These are phyloP conservation scores for Sarocladium oryzae DNA, from an alignment of 2,329 filamentous ascomycete species.

Conservation along the genomic window DNA sequence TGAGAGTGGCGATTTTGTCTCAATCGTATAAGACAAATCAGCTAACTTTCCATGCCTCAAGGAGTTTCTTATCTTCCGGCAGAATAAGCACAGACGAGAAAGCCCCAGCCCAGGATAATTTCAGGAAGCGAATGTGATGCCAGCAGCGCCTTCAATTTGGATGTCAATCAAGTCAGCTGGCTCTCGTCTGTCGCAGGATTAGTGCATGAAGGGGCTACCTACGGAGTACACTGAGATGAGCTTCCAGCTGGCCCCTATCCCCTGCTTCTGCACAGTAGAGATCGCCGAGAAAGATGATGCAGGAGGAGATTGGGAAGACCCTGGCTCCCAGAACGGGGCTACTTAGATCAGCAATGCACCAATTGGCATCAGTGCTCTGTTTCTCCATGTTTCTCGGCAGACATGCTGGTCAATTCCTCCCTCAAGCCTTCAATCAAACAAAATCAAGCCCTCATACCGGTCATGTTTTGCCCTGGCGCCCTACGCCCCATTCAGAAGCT, in stretches of 20 bases:
- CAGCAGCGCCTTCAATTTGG: background rate
- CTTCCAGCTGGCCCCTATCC: background rate
- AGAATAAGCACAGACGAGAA: no score
- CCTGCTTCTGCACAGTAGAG: background rate
- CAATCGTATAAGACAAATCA: background rate
- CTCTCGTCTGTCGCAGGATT: background rate
- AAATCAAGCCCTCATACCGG: background rate
- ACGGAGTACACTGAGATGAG: background rate
- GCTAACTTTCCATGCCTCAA: background rate
- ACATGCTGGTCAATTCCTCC: conserved; percentile 7
- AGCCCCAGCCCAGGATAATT: no score
- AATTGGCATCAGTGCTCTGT: conserved; percentile 3
- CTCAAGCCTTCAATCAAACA: background rate
- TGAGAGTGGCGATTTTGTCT: background rate
- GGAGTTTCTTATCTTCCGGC: background rate
- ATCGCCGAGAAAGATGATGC: conserved; percentile 6
- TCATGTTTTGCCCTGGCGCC: background rate
- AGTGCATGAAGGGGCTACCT: background rate
- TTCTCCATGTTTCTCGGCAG: conserved; percentile 8
- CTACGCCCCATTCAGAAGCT: background rate
- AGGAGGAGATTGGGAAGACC: conserved; percentile 8
- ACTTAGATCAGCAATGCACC: conserved; percentile 3
- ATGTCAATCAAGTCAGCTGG: background rate
- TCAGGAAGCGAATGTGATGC: background rate
- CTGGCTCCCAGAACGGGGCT: background rate